Base-by-base conservation (phyloP, 2,329 filamentous ascomycete species). In the Claviceps arundinis region DNA sequence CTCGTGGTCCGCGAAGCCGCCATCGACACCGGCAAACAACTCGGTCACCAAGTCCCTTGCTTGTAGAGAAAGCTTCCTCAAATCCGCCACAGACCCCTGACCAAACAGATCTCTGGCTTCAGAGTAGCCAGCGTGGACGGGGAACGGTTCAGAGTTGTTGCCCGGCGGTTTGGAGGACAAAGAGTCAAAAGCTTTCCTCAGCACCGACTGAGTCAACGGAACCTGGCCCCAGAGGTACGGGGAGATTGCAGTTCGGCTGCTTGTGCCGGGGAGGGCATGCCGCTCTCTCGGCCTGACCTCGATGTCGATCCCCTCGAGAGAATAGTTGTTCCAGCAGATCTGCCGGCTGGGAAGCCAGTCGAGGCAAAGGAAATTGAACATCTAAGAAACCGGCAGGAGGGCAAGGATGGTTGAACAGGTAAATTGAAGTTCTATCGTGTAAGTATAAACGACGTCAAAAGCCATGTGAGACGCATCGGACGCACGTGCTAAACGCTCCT, bases 51-150 rank as follows among this genome's bases (percentile, higher is more conserved):
- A 46, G 9, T 50, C 49, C 11, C 22, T 22, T 17, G 56, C 57
- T 40, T 58, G 53, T 37, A 34, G 44, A 34, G 45, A 57, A 16
- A 58, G 51, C 17, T 30, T 42, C 24, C 37, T 46, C 16, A 58
- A 41, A 24, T 57, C 57, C 3, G 56, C 37, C 16, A 56, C 50
- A 16, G 49, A 43, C 8, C 56, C 56, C n/a, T 43, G 4, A 8
- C 56, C 50, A 41, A 58, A 41, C 37, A 58, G 40, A 3, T 4
- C 41, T 50, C 56, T 53, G 3, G 56, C 56, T 49, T 57, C 56
- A n/a, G 47, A 50, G 48, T 58, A 58, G 40, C 57, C 56, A 5
- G 41, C 0, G 42, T 57, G 49, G 11, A 51, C 34, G 17, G 56
- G 53, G 30, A 37, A 50, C 3, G 44, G 6, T 17, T 46, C 26